Base-by-base conservation (phyloP, 176 grass and related monocot genomes). In the Eragrostis curvula region DNA sequence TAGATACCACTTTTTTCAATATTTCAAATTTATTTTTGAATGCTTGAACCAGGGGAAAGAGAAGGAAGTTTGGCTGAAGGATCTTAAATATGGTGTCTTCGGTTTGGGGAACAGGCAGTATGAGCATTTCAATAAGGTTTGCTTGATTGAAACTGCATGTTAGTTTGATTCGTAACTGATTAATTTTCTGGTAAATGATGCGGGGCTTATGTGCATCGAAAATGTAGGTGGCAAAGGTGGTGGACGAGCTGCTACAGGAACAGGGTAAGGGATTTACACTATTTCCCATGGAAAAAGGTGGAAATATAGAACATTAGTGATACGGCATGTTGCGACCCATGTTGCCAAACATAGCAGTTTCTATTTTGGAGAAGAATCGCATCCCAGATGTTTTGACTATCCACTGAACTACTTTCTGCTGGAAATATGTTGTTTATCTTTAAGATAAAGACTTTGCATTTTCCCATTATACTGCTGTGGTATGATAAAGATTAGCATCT, bases 51-150 rank as follows among this genome's bases (percentile, higher is more conserved):
- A 96, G 96, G 91, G 81, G 32, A 93, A 96, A 42, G 93, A 99
- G 50, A 88, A 77, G 64, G 92, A 87, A 74, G 69, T 74, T 82
- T 93, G 79, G 89, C 70, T 99, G 7, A 89, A 90, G 69, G 84
- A 96, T 88, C 82, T 99, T 73, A 92, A 96, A n/a, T 99, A 75
- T 86, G 91, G 85, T 75, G 89, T 94, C 15, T 99, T 99, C 90
- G 96, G 96, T 48, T 88, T 96, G 66, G 93, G 96, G 27, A 99
- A 96, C 77, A 93, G 84, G 58, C 93, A 99, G 74, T 99, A 99
- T 9, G 96, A 99, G 42, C 96, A 99, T 90, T 99, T 99, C 46
- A 99, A 99, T 83, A 93, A 99, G 96, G 93, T 98, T 79, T 56
- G 21, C 44, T 63, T 79, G 50, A 28, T 64, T 75, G 12, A 64